Conservation (phyloP, 805 yeast species). For the Monosporozyma servazzii region DNA sequence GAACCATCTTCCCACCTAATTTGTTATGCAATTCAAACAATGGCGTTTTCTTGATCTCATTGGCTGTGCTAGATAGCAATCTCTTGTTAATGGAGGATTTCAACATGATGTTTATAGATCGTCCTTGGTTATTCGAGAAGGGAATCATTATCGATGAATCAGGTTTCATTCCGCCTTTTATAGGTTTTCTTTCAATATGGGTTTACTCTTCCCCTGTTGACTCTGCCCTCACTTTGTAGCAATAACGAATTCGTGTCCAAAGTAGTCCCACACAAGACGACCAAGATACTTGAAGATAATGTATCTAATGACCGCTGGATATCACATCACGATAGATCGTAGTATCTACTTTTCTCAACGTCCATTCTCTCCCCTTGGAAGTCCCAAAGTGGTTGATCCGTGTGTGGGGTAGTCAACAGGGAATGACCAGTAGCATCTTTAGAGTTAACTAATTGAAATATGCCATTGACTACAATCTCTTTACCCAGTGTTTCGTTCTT, state of each 20-base stretch:
- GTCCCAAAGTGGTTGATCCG: constrained; percentile 18
- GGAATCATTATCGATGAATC: background rate
- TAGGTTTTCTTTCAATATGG: background rate
- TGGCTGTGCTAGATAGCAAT: constrained; percentile 5
- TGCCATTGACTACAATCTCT: constrained; percentile 26
- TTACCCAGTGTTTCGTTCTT: constrained; percentile 21
- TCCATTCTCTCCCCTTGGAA: constrained; percentile 26
- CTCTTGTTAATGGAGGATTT: background rate
- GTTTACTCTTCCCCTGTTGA: background rate
- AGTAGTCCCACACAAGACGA: background rate
- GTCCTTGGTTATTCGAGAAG: background rate
- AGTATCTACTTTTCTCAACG: constrained; percentile 26
- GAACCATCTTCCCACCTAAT: constrained; percentile 84
- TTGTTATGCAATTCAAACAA: constrained; percentile 69
- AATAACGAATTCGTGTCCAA: too few species aligned
- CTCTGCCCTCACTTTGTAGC: constrained; percentile 1
- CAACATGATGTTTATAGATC: background rate
- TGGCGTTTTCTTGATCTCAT: constrained; percentile 54
- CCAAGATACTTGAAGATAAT: background rate
- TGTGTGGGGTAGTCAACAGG: background rate
- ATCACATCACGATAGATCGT: constrained; percentile 17
- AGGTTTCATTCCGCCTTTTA: background rate
- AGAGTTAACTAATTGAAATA: constrained; percentile 21
- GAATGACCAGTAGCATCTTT: constrained; percentile 11
- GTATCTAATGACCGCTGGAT: too few species aligned